phyloP scores from a whole-genome alignment of 257 asterid genomes.

The Penstemon barbatus region DNA sequence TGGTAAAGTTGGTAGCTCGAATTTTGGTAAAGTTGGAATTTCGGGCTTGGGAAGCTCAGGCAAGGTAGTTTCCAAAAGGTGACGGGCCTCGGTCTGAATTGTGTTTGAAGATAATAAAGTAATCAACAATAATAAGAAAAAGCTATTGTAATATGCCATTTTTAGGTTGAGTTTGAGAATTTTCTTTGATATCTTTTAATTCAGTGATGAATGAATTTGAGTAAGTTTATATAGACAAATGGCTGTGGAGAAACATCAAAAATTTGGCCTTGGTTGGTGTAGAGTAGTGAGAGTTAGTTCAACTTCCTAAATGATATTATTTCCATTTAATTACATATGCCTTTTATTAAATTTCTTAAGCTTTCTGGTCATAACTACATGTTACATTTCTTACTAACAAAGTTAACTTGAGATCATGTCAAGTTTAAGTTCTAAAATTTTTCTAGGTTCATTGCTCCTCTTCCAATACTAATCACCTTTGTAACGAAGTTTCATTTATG shows the following conservation, averaged over 20 bases:
- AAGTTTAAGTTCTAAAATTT: too few relatives aligned
- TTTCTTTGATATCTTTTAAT: slow-evolving; percentile 7
- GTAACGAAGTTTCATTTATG: too few relatives aligned
- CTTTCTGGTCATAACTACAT: too few relatives aligned
- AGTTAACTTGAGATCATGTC: too few relatives aligned
- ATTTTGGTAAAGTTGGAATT: slow-evolving; percentile 14
- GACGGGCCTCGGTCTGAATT: slow-evolving; percentile 26
- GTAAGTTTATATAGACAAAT: slow-evolving; percentile 11
- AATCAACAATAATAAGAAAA: slow-evolving; percentile 14
- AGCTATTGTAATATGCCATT: slow-evolving; percentile 14
- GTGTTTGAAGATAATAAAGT: slow-evolving; percentile 1
- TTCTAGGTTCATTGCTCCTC: too few relatives aligned
- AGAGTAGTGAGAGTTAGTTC: slow-evolving; percentile 21
- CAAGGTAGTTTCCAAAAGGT: slow-evolving; percentile 29
- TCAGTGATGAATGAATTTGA: slow-evolving; percentile 2
- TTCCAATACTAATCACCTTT: too few relatives aligned
- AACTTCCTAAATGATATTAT: slow-evolving; percentile 7
- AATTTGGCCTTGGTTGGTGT: slow-evolving; percentile 11
- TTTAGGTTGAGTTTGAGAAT: background rate
- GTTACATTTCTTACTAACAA: too few relatives aligned
- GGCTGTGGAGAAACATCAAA: background rate
- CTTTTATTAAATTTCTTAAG: too few relatives aligned
- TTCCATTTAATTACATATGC: too few relatives aligned
- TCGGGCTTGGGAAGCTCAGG: slow-evolving; percentile 25
- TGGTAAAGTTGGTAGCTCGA: slow-evolving; percentile 16